These are phyloP conservation scores for Talaromyces marneffei DNA, from an alignment of 2,329 filamentous ascomycete genomes.

Conservation along the genomic window DNA sequence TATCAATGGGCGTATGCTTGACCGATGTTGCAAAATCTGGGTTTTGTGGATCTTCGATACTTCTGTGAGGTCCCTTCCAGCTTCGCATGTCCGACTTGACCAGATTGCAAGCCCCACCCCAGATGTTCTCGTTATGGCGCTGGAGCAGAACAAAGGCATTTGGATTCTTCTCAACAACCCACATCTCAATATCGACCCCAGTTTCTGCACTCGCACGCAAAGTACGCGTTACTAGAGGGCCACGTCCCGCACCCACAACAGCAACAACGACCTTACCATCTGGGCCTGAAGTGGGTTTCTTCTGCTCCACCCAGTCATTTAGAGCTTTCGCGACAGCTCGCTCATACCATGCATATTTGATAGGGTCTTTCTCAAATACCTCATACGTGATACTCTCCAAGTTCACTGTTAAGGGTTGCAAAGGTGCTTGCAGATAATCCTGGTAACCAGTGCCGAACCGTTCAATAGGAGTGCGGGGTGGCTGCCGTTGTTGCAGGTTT, in stretches of 20 bases:
- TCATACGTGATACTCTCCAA: slow-evolving; percentile 96
- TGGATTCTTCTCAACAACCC: slow-evolving; percentile 96
- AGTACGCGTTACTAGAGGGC: slow-evolving; percentile 82
- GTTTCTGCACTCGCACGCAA: slow-evolving; percentile 71
- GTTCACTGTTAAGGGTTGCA: slow-evolving; percentile 93
- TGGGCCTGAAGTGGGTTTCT: slow-evolving; percentile 67
- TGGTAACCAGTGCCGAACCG: slow-evolving; percentile 69
- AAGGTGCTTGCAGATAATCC: slow-evolving; percentile 89
- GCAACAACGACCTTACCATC: slow-evolving; percentile 73
- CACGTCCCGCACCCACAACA: slow-evolving; percentile 87
- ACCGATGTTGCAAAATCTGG: slow-evolving; percentile 24
- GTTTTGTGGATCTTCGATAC: slow-evolving; percentile 20
- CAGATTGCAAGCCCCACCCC: slow-evolving; percentile 73
- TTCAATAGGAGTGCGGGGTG: slow-evolving; percentile 57
- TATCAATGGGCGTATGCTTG: slow-evolving; percentile 58
- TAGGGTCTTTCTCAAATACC: slow-evolving; percentile 95
- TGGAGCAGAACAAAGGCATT: slow-evolving; percentile 93
- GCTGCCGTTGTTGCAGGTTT: slow-evolving; percentile 77
- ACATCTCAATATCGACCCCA: slow-evolving; percentile 73
- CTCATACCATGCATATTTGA: slow-evolving; percentile 97
- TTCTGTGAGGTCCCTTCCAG: slow-evolving; percentile 70
- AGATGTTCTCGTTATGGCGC: slow-evolving; percentile 74
- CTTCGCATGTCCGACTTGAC: slow-evolving; percentile 96
- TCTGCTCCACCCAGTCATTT: slow-evolving; percentile 66
- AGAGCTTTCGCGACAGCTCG: slow-evolving; percentile 74